Base-by-base conservation (phyloP, 257 asterid genomes). In the Solanum virginianum region DNA sequence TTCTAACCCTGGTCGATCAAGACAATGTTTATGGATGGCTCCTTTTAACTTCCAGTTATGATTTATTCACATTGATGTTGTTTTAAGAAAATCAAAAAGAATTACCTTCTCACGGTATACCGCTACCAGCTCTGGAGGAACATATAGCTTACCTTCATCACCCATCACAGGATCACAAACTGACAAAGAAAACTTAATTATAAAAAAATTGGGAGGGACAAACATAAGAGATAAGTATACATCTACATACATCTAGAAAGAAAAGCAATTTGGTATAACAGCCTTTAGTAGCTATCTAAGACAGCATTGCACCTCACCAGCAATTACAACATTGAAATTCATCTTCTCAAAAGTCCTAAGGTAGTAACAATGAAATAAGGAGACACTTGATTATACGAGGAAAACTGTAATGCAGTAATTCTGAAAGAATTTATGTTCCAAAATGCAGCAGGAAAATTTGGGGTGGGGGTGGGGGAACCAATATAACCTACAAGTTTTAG, bases 131-230 rank as follows among this genome's bases (percentile, higher is more conserved):
- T 95, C 99, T 87, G 84, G 95, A 54, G 99, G 98, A 47, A 97
- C 97, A 85, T 97, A 97, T 87, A 95, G 97, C 92, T 92, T 97
- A 90, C 98, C 99, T 89, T 97, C 98, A 88, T 97, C 99, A 17
- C 99, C 99, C 92, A 97, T 88, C 84, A 97, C 98, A 63, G 99
- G 98, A 91, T 97, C 99, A 92, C 99, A 95, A 81, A 95, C 99
- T 97, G 93, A 81, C 69, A 88, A 92, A 82, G 74, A 87, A 62
- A 84, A 45, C 85, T 62, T 86, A 72, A 72, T 72, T 81, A 79
- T 36, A 45, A 26, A 84, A 36, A 80, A 84, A 60, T 70, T 56
- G 49, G 75, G 32, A 80, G 29, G 69, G 24, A 82, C 75, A 26
- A 88, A 85, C 32, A 68, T 53, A 14, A 15, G 43, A 9, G 81